phyloP scores from a whole-genome alignment of 345 rosid genomes.

The Populus pruinosa region DNA sequence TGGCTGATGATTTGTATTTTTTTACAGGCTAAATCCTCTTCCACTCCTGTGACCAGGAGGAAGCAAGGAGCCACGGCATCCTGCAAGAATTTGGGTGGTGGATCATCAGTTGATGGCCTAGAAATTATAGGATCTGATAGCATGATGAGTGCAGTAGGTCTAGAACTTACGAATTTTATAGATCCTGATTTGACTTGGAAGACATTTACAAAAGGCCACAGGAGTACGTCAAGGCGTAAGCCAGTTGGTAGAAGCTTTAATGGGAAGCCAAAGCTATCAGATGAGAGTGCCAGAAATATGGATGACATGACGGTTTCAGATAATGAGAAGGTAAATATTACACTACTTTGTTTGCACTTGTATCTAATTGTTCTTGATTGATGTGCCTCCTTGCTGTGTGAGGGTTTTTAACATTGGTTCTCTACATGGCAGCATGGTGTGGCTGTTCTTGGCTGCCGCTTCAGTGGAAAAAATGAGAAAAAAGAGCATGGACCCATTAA shows the following conservation, averaged over 20 bases:
- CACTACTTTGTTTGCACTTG: conserved; percentile 3
- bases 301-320: conserved; percentile 34
- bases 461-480: conserved; percentile 40
- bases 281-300: conserved; percentile 15
- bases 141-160: conserved; percentile 42
- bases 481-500: conserved; percentile 48
- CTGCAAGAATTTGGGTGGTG: conserved; percentile 23
- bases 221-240: conserved; percentile 43
- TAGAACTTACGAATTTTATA: conserved; percentile 41
- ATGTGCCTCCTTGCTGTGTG: neutral
- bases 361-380: neutral
- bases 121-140: conserved; percentile 18
- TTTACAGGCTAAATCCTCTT: neutral
- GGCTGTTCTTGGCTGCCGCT: conserved; percentile 47
- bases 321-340: conserved; percentile 45
- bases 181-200: conserved; percentile 53
- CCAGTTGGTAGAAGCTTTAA: conserved; percentile 17
- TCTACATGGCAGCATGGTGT: conserved; percentile 46
- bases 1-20: conserved; percentile 9
- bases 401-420: conserved; percentile 9
- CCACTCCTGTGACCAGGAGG: conserved; percentile 18
- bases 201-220: conserved; percentile 45
- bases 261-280: conserved; percentile 21
- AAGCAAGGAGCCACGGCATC: conserved; percentile 22
- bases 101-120: conserved; percentile 30